These are phyloP conservation scores for Hymenotorrendiella dingleyae DNA, from an alignment of 2,329 filamentous ascomycete species.

Conservation along the genomic window DNA sequence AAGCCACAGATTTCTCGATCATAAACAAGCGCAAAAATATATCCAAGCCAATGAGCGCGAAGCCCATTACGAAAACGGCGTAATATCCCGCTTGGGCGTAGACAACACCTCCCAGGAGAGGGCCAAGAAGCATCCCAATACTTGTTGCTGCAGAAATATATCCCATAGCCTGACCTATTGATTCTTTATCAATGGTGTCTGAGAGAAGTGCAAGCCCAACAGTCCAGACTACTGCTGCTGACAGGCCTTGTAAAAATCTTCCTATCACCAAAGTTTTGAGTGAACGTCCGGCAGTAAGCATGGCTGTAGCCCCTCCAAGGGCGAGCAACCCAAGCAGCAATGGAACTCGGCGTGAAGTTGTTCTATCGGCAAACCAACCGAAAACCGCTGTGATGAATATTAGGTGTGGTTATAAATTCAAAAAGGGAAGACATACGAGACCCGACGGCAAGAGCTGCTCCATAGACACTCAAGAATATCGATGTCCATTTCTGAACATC, in stretches of 20 bases:
- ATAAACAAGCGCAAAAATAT: conserved; percentile 47
- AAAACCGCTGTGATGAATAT: conserved; percentile 30
- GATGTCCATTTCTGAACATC: conserved; percentile 64
- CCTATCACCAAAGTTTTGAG: conserved; percentile 57
- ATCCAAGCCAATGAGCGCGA: conserved; percentile 48
- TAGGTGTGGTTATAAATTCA: not conserved
- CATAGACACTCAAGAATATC: conserved; percentile 67
- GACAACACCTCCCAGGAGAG: conserved; percentile 62
- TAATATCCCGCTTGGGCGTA: conserved; percentile 57
- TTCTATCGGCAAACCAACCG: conserved; percentile 56
- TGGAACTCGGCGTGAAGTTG: conserved; percentile 54
- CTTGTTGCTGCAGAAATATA: conserved; percentile 41
- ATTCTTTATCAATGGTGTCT: conserved; percentile 53
- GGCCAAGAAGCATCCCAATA: conserved; percentile 56
- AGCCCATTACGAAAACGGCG: conserved; percentile 52
- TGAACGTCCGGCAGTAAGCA: conserved; percentile 59
- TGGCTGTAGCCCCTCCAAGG: conserved; percentile 48
- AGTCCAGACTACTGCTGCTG: conserved; percentile 68
- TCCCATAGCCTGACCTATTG: conserved; percentile 24
- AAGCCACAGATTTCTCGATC: conserved; percentile 50
- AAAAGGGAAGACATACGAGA: conserved; percentile 22
- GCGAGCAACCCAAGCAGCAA: conserved; percentile 52
- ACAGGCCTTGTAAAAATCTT: conserved; percentile 60
- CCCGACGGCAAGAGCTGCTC: conserved; percentile 56
- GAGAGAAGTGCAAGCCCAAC: conserved; percentile 65